These are phyloP conservation scores for Lachnellula cervina DNA, from an alignment of 2,329 filamentous ascomycete genomes.

Conservation along the genomic window DNA sequence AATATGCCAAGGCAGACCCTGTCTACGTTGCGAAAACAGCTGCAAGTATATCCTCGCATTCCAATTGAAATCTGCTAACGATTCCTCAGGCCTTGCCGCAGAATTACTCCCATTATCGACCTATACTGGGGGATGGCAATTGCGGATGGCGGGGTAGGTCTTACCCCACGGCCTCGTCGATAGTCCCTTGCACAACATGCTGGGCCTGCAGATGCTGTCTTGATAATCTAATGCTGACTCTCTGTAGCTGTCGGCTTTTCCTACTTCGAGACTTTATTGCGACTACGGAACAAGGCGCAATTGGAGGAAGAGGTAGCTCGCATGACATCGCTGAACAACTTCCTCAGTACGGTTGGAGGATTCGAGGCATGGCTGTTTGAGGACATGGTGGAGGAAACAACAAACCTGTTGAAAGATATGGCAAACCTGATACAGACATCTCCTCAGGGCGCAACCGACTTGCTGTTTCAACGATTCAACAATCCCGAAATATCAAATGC, in stretches of 20 bases:
- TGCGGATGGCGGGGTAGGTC: slow-evolving; percentile 94
- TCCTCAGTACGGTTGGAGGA: slow-evolving; percentile 67
- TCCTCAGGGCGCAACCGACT: slow-evolving; percentile 45
- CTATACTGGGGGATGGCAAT: slow-evolving; percentile 86
- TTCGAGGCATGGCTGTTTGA: slow-evolving; percentile 68
- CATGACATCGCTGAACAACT: slow-evolving; percentile 64
- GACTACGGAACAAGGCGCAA: slow-evolving; percentile 57
- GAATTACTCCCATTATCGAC: slow-evolving; percentile 83
- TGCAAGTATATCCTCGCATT: slow-evolving; percentile 47
- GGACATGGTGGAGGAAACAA: slow-evolving; percentile 76
- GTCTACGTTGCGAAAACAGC: slow-evolving; percentile 82
- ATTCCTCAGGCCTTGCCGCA: slow-evolving; percentile 64
- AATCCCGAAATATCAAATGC: slow-evolving; percentile 59
- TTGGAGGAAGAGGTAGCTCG: slow-evolving; percentile 68
- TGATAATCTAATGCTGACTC: slow-evolving; percentile 17
- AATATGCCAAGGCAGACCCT: slow-evolving; percentile 85
- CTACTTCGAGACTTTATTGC: slow-evolving; percentile 83
- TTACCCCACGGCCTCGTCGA: slow-evolving; percentile 14
- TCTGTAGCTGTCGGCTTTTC: slow-evolving; percentile 77
- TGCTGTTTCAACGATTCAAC: slow-evolving; percentile 67
- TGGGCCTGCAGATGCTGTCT: not conserved
- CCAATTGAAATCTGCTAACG: slow-evolving; percentile 7
- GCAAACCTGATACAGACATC: slow-evolving; percentile 46
- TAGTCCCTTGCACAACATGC: slow-evolving; percentile 7
- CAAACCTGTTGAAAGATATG: slow-evolving; percentile 62